These are phyloP conservation scores for Phaeosphaeria sp. DNA, from an alignment of 2,329 filamentous ascomycete species.

Conservation along the genomic window DNA sequence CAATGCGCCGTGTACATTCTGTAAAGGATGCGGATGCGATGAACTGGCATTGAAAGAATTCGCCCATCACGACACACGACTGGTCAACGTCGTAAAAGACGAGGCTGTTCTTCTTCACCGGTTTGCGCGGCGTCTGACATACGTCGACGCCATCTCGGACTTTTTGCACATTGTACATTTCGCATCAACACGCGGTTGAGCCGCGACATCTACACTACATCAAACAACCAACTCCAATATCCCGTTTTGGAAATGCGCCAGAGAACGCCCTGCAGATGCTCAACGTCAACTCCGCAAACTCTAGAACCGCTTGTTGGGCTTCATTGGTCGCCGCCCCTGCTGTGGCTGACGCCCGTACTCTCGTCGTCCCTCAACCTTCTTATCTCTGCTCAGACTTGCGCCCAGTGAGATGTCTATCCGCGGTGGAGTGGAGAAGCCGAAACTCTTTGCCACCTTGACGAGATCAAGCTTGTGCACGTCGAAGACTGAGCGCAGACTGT, in stretches of 20 bases:
- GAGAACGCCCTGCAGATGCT: conserved; percentile 21
- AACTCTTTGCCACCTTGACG: conserved; percentile 82
- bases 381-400: conserved; percentile 77
- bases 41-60: conserved; percentile 23
- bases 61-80: conserved; percentile 1
- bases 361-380: conserved; percentile 67
- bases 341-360: conserved; percentile 81
- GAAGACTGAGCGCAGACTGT: conserved; percentile 81
- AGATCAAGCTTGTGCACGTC: conserved; percentile 83
- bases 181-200: not conserved
- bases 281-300: not conserved
- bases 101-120: conserved; percentile 13
- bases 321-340: conserved; percentile 61
- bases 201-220: not conserved
- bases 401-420: conserved; percentile 80
- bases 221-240: not conserved
- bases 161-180: not conserved
- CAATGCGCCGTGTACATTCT: not conserved
- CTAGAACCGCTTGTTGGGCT: conserved; percentile 50
- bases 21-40: conserved; percentile 10
- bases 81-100: conserved; percentile 4
- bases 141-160: not conserved
- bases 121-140: conserved; percentile 7
- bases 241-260: conserved; percentile 9
- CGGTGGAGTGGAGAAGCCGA: conserved; percentile 79